These are phyloP conservation scores for Oemleria cerasiformis DNA, from an alignment of 306 rosid species.

Conservation along the genomic window DNA sequence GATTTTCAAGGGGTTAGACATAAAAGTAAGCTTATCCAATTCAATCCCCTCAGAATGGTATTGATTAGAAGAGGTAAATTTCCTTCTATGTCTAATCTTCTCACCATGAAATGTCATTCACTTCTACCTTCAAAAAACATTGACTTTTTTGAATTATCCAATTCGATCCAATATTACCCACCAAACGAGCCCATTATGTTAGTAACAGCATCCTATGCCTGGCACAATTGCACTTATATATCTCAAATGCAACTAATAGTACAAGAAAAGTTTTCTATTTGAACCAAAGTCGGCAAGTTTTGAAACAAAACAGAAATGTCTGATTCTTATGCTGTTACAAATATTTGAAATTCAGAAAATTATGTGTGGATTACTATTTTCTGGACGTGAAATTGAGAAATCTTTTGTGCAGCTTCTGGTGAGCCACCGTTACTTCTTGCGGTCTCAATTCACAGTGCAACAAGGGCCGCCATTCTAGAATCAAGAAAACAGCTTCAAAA, in stretches of 20 bases:
- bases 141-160: no score
- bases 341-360: background rate
- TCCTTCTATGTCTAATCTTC: no score
- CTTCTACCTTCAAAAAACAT: no score
- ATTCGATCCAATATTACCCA: no score
- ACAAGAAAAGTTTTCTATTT: background rate
- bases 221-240: background rate
- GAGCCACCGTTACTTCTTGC: conserved; percentile 87
- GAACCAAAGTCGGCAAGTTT: background rate
- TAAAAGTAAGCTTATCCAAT: no score
- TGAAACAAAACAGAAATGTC: background rate
- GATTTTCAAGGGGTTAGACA: no score
- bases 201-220: background rate
- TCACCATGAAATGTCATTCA: no score
- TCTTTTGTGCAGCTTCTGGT: conserved; percentile 74
- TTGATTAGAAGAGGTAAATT: no score
- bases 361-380: background rate
- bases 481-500: conserved; percentile 66
- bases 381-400: background rate
- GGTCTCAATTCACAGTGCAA: conserved; percentile 81
- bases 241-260: background rate
- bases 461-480: conserved; percentile 77
- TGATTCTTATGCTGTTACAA: background rate
- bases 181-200: background rate
- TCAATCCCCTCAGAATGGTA: no score